Evolutionary conservation across 345 rosid species (phyloP), one percentile per base, ranked within the genome.

Genomic region (Salix suchowensis): DNA sequence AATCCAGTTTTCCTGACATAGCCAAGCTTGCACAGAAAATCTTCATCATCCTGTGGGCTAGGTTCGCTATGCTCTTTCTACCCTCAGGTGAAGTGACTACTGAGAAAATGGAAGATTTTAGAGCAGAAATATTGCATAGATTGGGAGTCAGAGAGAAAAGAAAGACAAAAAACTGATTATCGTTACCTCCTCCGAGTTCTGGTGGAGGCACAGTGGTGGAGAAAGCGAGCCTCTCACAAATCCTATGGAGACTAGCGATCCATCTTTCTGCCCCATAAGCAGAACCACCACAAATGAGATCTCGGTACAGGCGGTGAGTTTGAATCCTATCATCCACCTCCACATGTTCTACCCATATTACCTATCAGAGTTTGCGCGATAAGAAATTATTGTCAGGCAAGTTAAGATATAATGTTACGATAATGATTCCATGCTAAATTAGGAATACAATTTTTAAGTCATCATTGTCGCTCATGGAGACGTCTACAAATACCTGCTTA

Each of bases 291-390:
- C 83, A 36, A 14, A 88, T 58, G 34, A 89, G 77, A 37, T 88
- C 92, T 71, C 84, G 74, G 69, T 84, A 94, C 23, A 91, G 88
- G 37, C 84, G 68, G 70, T 91, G 91, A 26, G 90, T 76, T 58
- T 80, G 86, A 54, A 70, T 48, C 80, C 74, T 88, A 1, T 90
- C 90, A 54, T 88, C 91, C 10, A 86, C 95, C 77, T 91, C 93
- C 61, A 89, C 93, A 77, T 94, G 97, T 66, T 92, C 98, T 4
- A 94, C 82, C 97, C 97, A 94, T 10, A 82, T 89, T 28, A 94
- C 89, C 98, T 93, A 70, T 46, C 64, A 70, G 11, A 9, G 12
- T 28, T 64, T 21, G 21, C 5, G 18, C 13, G 15, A 48, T 11
- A 30, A 3, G 32, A 2, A 65, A 65, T 23, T 23, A 58, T 4